Conservation (phyloP, 352 stramenopile genomes). For the Globisporangium cederbergense region DNA sequence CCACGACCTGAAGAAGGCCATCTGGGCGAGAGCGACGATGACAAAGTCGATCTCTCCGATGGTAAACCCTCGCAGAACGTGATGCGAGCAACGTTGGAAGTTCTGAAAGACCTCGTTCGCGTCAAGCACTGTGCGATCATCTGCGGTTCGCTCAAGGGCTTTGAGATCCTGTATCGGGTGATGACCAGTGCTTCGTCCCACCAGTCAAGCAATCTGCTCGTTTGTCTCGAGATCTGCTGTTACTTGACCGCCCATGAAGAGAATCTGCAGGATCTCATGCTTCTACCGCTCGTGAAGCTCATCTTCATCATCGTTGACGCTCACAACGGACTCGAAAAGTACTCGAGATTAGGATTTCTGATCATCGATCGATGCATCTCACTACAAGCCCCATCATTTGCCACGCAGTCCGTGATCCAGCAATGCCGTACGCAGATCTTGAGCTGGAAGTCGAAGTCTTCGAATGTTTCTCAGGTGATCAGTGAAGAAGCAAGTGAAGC, state of each 20-base stretch:
- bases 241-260: conserved; percentile 34
- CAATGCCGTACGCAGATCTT: conserved; percentile 28
- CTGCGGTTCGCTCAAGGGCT: conserved; percentile 22
- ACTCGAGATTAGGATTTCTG: conserved; percentile 26
- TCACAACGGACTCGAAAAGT: conserved; percentile 6
- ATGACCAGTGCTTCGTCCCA: conserved; percentile 29
- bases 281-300: conserved; percentile 26
- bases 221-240: conserved; percentile 36
- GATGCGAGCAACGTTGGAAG: conserved; percentile 21
- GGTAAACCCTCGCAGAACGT: conserved; percentile 16
- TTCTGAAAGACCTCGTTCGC: conserved; percentile 27
- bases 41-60: conserved; percentile 9
- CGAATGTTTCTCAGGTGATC: not conserved
- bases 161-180: conserved; percentile 28
- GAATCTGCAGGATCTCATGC: conserved; percentile 14
- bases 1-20: not conserved
- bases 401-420: conserved; percentile 27
- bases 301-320: conserved; percentile 20
- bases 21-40: conserved; percentile 9
- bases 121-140: conserved; percentile 26
- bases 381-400: conserved; percentile 14
- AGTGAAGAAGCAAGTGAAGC: conserved; percentile 5
- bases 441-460: not conserved
- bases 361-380: conserved; percentile 36
- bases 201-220: conserved; percentile 19